Base-by-base conservation (phyloP, 352 stramenopile genomes). In the Globisporangium recalcitrans region DNA sequence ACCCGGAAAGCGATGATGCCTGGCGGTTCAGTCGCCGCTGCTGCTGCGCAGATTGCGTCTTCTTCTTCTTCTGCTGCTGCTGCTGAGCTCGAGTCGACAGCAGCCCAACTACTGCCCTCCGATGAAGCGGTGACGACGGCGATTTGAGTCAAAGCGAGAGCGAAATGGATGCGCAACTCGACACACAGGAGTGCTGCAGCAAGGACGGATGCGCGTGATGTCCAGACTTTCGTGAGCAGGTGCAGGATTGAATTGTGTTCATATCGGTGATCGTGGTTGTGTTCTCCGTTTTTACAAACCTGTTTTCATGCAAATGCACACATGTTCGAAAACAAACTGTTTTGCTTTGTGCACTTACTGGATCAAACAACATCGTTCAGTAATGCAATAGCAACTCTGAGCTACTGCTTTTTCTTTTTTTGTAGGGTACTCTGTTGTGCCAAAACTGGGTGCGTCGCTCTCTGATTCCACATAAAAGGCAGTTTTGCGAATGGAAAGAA, bases 1-100 rank as follows among this genome's bases (percentile, higher is more conserved):
- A 40, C 27, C 22, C 47, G 48, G 4, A 63, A 51, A 46, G 58
- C 29, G 29, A 56, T 56, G 51, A 56, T 56, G 51, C 44, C 44
- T 27, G 44, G 44, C 9, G 44, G n/a, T 27, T 4, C 40, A 22
- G 6, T n/a, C n/a, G n/a, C n/a, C n/a, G n/a, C n/a, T n/a, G n/a
- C n/a, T 24, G 44, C 44, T 1, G 44, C n/a, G 44, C 44, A 51
- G 16, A 46, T 6, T 44, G 16, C 34, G 13, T 14, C 34, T 44
- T 46, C 6, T 46, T 22, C 38, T 46, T 8, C 38, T 21, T 4
- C 14, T 22, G 38, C 5, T 11, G 16, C 38, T 40, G 34, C 11
- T 11, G 34, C 34, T 40, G 34, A 3, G n/a, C n/a, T n/a, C n/a
- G n/a, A n/a, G n/a, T n/a, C n/a, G n/a, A n/a, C n/a, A n/a, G n/a